These are phyloP conservation scores for Haplosporangium sp. DNA, from an alignment of 371 early-diverging fungal genomes.

Conservation along the genomic window DNA sequence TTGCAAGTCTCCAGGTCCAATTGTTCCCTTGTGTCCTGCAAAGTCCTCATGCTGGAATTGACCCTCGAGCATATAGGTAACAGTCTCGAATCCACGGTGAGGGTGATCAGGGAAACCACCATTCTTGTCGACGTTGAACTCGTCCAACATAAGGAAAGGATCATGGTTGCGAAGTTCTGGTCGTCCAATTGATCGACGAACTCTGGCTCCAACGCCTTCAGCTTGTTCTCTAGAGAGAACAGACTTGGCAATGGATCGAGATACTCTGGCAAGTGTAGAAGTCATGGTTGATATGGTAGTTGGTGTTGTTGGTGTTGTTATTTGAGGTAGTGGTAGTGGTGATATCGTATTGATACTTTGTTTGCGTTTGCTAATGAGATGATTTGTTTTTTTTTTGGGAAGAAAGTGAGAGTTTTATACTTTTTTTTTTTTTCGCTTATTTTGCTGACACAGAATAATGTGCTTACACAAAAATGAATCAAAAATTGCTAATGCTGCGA, in stretches of 20 bases:
- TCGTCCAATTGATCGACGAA: slow-evolving; percentile 4
- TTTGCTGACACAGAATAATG: too few relatives aligned
- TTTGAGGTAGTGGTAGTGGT: neutral
- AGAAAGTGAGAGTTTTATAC: too few relatives aligned
- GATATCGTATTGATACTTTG: neutral
- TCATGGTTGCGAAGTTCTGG: slow-evolving; percentile 5
- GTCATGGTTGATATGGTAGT: neutral
- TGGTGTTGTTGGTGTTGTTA: neutral
- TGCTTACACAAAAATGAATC: too few relatives aligned
- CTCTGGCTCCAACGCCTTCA: slow-evolving; percentile 7
- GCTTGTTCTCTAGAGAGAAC: slow-evolving; percentile 4
- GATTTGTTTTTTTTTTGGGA: neutral
- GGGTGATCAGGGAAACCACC: slow-evolving; percentile 9
- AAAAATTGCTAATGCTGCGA: neutral
- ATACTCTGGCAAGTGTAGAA: neutral
- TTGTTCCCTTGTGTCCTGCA: slow-evolving; percentile 2
- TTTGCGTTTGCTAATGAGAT: too few relatives aligned
- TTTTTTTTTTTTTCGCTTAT: too few relatives aligned
- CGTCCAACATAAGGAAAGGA: slow-evolving; percentile 10
- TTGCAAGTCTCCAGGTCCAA: slow-evolving; percentile 6
- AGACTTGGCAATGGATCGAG: slow-evolving; percentile 5
- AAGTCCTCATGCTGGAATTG: slow-evolving; percentile 2
- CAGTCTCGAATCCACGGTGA: slow-evolving; percentile 4
- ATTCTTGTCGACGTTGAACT: slow-evolving; percentile 9
- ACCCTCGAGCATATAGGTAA: slow-evolving; percentile 3